Conservation (phyloP, 2,329 filamentous ascomycete species). For the Triangularia verruculosa region DNA sequence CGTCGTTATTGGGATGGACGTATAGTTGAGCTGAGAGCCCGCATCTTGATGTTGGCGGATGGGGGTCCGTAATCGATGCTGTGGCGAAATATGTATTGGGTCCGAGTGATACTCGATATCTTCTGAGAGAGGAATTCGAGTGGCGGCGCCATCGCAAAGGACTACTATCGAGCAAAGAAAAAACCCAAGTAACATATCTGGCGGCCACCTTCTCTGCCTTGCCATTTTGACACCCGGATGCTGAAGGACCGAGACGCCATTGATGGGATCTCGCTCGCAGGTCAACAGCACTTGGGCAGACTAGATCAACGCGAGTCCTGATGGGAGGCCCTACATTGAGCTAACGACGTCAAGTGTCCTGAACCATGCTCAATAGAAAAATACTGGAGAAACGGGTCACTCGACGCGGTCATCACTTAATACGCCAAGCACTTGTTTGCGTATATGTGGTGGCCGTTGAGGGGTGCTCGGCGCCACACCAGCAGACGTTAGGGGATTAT, state of each 20-base stretch:
- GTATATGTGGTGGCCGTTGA: not conserved
- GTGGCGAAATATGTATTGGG: not conserved
- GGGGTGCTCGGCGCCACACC: not conserved
- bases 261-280: constrained; percentile 7
- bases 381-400: constrained; percentile 2
- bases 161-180: constrained; percentile 3
- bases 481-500: not conserved
- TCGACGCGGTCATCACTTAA: not conserved
- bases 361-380: not conserved
- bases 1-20: not conserved
- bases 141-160: not conserved
- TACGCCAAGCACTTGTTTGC: constrained; percentile 1
- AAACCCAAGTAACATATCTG: constrained; percentile 1
- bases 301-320: not conserved
- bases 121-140: not conserved
- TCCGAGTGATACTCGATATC: not conserved
- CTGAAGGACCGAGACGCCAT: constrained; percentile 5
- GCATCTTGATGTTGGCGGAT: not conserved
- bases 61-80: not conserved
- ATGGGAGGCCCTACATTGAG: not conserved
- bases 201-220: constrained; percentile 6
- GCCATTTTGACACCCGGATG: constrained; percentile 6
- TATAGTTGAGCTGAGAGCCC: not conserved
- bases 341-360: not conserved
- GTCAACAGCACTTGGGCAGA: not conserved